These are phyloP conservation scores for Phaeosphaeriaceae sp. DNA, from an alignment of 2,329 filamentous ascomycete species.

Conservation along the genomic window DNA sequence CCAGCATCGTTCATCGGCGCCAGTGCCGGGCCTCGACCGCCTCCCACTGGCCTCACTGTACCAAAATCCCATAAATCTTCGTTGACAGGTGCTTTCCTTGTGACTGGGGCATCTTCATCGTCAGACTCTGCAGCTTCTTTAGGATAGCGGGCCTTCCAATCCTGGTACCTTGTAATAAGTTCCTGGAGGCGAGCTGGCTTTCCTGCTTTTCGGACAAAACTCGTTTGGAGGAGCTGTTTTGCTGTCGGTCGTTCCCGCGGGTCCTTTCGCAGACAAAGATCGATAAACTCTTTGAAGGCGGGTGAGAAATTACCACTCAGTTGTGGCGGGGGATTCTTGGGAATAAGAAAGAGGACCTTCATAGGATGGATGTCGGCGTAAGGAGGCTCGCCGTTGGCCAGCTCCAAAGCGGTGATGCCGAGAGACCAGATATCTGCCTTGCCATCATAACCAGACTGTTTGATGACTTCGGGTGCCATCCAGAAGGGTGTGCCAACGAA, in stretches of 20 bases:
- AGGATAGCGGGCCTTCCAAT: slow-evolving; percentile 84
- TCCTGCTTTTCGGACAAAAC: slow-evolving; percentile 89
- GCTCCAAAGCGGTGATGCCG: slow-evolving; percentile 89
- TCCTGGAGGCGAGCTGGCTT: slow-evolving; percentile 97
- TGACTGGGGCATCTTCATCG: slow-evolving; percentile 44
- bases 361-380: slow-evolving; percentile 98
- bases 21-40: slow-evolving; percentile 61
- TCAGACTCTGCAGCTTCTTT: slow-evolving; percentile 64
- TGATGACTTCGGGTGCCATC: slow-evolving; percentile 99
- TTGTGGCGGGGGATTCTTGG: slow-evolving; percentile 86
- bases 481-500: slow-evolving; percentile 98
- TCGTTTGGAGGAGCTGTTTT: slow-evolving; percentile 84
- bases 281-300: slow-evolving; percentile 59
- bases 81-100: slow-evolving; percentile 59
- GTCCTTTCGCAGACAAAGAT: slow-evolving; percentile 81
- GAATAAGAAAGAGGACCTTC: slow-evolving; percentile 96
- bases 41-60: slow-evolving; percentile 78
- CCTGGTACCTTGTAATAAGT: slow-evolving; percentile 86
- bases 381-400: slow-evolving; percentile 90
- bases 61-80: slow-evolving; percentile 99
- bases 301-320: slow-evolving; percentile 61
- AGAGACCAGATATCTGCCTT: slow-evolving; percentile 98
- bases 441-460: slow-evolving; percentile 96
- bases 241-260: slow-evolving; percentile 87
- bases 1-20: slow-evolving; percentile 80